Conservation (phyloP, 2,329 filamentous ascomycete species). For the Pestalotiopsis sp. region DNA sequence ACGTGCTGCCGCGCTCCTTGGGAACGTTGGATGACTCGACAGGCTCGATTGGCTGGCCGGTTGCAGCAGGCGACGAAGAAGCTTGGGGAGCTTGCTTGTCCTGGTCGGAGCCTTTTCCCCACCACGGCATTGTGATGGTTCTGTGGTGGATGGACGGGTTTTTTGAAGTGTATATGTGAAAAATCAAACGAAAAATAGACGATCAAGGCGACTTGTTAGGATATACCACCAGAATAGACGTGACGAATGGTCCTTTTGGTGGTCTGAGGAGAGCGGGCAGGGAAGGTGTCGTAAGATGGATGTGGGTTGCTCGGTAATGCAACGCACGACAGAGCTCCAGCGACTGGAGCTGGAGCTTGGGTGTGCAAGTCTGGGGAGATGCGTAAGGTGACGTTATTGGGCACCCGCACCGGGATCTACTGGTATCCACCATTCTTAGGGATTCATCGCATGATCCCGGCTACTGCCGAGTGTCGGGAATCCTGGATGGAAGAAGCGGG, state of each 20-base stretch:
- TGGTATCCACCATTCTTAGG: not conserved
- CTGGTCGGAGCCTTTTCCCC: conserved; percentile 33
- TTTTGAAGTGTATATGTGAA: not conserved
- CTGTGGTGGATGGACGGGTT: not conserved
- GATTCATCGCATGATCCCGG: not conserved
- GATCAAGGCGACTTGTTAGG: not conserved
- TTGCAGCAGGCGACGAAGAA: conserved; percentile 20
- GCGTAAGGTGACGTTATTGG: conserved; percentile 7
- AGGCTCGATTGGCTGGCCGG: conserved; percentile 8
- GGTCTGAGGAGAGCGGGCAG: not conserved
- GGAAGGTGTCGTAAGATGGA: not conserved
- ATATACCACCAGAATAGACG: not conserved
- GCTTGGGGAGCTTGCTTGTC: conserved; percentile 21
- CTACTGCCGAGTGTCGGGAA: not conserved
- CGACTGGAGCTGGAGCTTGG: not conserved
- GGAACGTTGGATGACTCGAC: conserved; percentile 15
- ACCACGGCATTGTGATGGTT: conserved; percentile 27
- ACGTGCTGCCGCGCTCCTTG: conserved; percentile 26
- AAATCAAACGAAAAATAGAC: not conserved
- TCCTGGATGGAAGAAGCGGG: not conserved
- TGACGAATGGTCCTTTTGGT: not conserved
- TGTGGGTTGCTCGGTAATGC: not conserved
- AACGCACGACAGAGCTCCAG: conserved; percentile 1
- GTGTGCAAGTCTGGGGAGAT: conserved; percentile 2
- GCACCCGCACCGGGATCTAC: not conserved